These are phyloP conservation scores for Tetracladium marchalianum DNA, from an alignment of 495 filamentous ascomycete species.

Conservation along the genomic window DNA sequence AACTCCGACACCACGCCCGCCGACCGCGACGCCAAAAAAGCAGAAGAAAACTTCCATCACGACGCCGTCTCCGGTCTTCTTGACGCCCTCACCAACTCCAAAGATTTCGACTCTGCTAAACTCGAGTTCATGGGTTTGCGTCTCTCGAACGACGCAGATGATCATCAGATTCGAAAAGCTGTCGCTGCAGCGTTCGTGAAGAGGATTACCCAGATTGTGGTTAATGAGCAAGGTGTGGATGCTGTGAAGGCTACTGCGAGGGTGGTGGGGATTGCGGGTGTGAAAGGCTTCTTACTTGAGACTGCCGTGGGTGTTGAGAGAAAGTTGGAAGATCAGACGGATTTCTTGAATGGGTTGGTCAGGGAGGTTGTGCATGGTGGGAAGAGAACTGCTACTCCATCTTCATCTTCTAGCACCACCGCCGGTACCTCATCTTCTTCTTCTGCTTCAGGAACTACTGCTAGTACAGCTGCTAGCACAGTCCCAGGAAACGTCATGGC, in stretches of 20 bases:
- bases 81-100: slow-evolving; percentile 63
- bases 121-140: slow-evolving; percentile 85
- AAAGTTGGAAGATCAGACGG: slow-evolving; percentile 65
- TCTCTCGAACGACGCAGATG: slow-evolving; percentile 81
- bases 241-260: slow-evolving; percentile 56
- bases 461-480: slow-evolving; percentile 40
- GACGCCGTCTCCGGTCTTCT: slow-evolving; percentile 79
- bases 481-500: slow-evolving; percentile 42
- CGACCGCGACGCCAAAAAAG: slow-evolving; percentile 46
- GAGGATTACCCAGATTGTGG: slow-evolving; percentile 64
- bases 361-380: slow-evolving; percentile 56
- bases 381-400: slow-evolving; percentile 42
- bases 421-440: too few relatives aligned
- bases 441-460: too few relatives aligned
- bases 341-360: slow-evolving; percentile 74
- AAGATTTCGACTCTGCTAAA: slow-evolving; percentile 74
- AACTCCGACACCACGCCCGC: slow-evolving; percentile 33
- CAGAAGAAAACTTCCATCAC: slow-evolving; percentile 65
- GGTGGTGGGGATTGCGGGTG: slow-evolving; percentile 37
- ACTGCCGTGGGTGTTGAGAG: slow-evolving; percentile 43
- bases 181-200: slow-evolving; percentile 78
- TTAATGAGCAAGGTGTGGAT: slow-evolving; percentile 40
- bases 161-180: slow-evolving; percentile 76
- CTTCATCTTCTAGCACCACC: too few relatives aligned
- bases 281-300: slow-evolving; percentile 38